These are phyloP conservation scores for Pinus taeda DNA, from an alignment of 75 land plant genomes.

Conservation along the genomic window DNA sequence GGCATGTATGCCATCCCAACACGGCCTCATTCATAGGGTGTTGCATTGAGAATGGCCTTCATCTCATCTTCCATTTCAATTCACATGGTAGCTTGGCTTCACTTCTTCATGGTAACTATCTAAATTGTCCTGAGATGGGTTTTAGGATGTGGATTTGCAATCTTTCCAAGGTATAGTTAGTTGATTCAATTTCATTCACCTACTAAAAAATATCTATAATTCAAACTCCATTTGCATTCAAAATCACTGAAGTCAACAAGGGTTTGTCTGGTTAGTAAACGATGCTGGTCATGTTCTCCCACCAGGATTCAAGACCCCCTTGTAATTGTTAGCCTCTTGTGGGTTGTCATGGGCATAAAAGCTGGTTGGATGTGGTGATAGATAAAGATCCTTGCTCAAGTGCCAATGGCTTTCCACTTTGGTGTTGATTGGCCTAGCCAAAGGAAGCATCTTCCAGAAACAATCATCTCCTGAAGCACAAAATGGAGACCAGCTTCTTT, in stretches of 20 bases:
- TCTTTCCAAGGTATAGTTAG: background rate
- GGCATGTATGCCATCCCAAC: constrained; percentile 85
- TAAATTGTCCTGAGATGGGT: background rate
- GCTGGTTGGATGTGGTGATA: too few species aligned
- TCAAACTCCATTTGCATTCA: background rate
- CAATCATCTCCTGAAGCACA: background rate
- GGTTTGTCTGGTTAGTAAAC: too few species aligned
- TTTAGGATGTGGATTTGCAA: background rate
- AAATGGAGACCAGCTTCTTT: background rate
- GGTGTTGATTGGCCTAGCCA: too few species aligned
- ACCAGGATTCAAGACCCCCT: too few species aligned
- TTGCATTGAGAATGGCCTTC: constrained; percentile 86
- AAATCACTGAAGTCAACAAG: too few species aligned
- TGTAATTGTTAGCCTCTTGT: too few species aligned
- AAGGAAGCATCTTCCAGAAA: too few species aligned
- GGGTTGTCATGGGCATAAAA: too few species aligned
- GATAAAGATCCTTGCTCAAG: too few species aligned
- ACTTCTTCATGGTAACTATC: constrained; percentile 67
- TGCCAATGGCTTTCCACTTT: too few species aligned
- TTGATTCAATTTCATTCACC: background rate
- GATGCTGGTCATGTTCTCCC: too few species aligned
- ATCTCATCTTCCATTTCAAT: constrained; percentile 81
- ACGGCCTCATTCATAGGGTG: constrained; percentile 63
- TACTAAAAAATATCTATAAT: background rate
- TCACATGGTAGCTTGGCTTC: constrained; percentile 72